phyloP scores from a whole-genome alignment of 164 flowering plant genomes.

The Umbilicus rupestris region DNA sequence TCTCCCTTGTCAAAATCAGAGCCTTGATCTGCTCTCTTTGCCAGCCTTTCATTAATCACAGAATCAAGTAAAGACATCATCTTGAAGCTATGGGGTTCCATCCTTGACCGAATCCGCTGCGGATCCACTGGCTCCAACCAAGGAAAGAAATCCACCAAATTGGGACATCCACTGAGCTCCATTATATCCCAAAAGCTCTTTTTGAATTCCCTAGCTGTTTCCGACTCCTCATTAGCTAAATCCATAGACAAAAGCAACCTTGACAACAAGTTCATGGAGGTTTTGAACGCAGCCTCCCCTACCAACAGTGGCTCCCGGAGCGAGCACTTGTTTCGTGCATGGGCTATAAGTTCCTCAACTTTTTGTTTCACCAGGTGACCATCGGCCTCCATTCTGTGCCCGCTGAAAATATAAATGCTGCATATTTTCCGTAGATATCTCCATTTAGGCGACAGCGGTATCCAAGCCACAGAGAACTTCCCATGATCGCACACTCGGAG shows the following conservation, averaged over 20 bases:
- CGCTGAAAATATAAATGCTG: conserved; percentile 17
- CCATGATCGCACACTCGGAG: conserved; percentile 14
- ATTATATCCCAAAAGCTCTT: conserved; percentile 10
- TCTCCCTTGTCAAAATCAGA: conserved; percentile 9
- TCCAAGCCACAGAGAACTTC: conserved; percentile 12
- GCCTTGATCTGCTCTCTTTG: conserved; percentile 1
- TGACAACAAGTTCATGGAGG: conserved; percentile 21
- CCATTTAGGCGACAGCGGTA: conserved; percentile 18
- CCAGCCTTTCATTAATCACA: conserved; percentile 17
- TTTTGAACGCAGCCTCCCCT: conserved; percentile 23
- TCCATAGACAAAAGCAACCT: conserved; percentile 25
- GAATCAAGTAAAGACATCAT: conserved; percentile 15
- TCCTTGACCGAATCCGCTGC: conserved; percentile 18
- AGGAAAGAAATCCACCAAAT: conserved; percentile 31
- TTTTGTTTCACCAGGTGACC: conserved; percentile 17
- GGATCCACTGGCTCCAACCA: conserved; percentile 19
- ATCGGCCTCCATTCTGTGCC: conserved; percentile 17
- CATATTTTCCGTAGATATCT: conserved; percentile 23
- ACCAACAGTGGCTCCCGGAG: conserved; percentile 18
- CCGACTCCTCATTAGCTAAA: conserved; percentile 7
- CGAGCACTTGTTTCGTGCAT: conserved; percentile 2
- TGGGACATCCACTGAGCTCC: conserved; percentile 24
- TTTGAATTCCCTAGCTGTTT: conserved; percentile 18
- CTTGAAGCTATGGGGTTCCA: conserved; percentile 6
- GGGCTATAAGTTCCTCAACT: conserved; percentile 17